These are phyloP conservation scores for Suillus spraguei DNA, from an alignment of 768 basidiomycete species.

Conservation along the genomic window DNA sequence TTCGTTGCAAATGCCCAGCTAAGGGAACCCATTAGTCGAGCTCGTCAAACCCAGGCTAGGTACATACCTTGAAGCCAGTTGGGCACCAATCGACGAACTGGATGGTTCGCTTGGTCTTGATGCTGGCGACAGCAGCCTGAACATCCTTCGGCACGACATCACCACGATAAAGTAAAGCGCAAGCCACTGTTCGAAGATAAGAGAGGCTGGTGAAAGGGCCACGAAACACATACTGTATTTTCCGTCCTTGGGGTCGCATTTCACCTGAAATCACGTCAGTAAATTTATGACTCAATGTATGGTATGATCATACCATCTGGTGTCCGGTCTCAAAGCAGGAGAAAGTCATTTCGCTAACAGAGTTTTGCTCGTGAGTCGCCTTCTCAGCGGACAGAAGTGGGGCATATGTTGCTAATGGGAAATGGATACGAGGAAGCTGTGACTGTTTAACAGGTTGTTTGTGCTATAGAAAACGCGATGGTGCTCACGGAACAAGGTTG, in stretches of 20 bases:
- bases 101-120: conserved; percentile 98
- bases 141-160: conserved; percentile 98
- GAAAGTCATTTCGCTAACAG: conserved; percentile 97
- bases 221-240: conserved; percentile 84
- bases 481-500: conserved; percentile 90
- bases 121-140: conserved; percentile 86
- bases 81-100: conserved; percentile 99
- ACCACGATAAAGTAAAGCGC: conserved; percentile 90
- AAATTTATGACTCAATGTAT: neutral
- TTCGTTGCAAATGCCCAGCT: conserved; percentile 98
- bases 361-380: conserved; percentile 95
- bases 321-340: conserved; percentile 96
- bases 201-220: conserved; percentile 2
- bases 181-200: conserved; percentile 66
- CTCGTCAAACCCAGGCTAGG: neutral
- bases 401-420: conserved; percentile 95
- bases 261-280: conserved; percentile 41
- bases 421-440: conserved; percentile 95
- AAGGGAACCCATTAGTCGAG: conserved; percentile 27
- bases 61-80: conserved; percentile 85
- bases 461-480: conserved; percentile 3
- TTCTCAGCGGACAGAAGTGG: conserved; percentile 96
- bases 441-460: conserved; percentile 11
- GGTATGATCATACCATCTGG: conserved; percentile 74
- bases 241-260: conserved; percentile 95